Evolutionary conservation across 495 filamentous ascomycete genomes (phyloP).

Genomic region (Talaromyces adpressus): DNA sequence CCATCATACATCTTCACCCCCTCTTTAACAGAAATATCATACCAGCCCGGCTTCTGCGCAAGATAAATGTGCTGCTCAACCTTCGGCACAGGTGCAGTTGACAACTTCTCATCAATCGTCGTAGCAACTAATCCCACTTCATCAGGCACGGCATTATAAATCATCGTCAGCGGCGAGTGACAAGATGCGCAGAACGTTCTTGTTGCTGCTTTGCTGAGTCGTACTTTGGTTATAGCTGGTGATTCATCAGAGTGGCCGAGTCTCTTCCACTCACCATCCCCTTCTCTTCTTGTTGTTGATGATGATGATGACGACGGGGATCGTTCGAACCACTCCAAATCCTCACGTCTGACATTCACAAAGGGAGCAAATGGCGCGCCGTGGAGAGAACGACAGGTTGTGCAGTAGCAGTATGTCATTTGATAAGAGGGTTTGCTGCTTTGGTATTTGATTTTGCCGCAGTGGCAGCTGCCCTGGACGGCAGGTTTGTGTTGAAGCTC

Average conservation of each 20-base stretch:
- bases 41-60: not conserved
- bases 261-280: not conserved
- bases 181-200: not conserved
- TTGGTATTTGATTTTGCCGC: conserved; percentile 5
- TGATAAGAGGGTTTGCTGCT: not conserved
- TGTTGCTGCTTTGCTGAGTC: not conserved
- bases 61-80: not conserved
- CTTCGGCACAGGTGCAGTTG: not conserved
- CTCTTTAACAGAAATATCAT: not conserved
- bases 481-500: not conserved
- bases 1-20: not conserved
- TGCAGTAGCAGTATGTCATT: conserved; percentile 2
- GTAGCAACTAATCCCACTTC: not conserved
- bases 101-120: not conserved
- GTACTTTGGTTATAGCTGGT: not conserved
- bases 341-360: not conserved
- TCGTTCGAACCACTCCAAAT: not conserved
- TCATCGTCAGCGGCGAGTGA: not conserved
- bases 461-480: not conserved
- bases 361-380: not conserved
- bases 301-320: not conserved
- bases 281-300: not conserved
- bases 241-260: not conserved
- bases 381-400: not conserved
- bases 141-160: not conserved